Percentiles rank a stretch among this genome's conserved stretches.
Evolutionary conservation across 352 stramenopile genomes (phyloP).

Genomic region (Pythium dissimile): DNA sequence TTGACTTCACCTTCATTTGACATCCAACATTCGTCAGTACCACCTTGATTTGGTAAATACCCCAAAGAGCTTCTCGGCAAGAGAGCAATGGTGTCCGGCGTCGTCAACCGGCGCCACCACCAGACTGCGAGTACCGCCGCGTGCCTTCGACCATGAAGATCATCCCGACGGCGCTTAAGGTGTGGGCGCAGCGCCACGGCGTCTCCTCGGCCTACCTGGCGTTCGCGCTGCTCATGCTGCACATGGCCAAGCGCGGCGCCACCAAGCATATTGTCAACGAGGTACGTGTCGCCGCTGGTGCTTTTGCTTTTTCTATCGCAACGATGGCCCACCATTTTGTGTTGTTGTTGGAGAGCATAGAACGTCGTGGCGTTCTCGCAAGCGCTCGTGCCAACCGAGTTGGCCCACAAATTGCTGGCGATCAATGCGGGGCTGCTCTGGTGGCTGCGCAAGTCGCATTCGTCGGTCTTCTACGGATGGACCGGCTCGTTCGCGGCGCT

Average conservation of each 20-base stretch:
- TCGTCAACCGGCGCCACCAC: neutral
- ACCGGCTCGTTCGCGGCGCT: slow-evolving; percentile 42
- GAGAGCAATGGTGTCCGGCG: neutral
- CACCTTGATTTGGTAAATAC: neutral
- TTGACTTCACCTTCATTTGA: no score
- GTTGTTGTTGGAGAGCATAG: neutral
- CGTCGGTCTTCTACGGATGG: slow-evolving; percentile 41
- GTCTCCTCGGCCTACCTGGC: slow-evolving; percentile 21
- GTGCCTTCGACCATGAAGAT: slow-evolving; percentile 27
- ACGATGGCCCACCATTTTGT: neutral
- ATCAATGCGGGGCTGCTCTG: slow-evolving; percentile 44
- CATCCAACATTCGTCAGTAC: neutral
- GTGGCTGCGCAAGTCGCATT: slow-evolving; percentile 38
- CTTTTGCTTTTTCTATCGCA: neutral
- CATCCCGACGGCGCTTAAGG: slow-evolving; percentile 9
- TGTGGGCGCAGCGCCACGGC: slow-evolving; percentile 20
- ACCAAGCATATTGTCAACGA: slow-evolving; percentile 21
- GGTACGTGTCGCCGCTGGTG: neutral
- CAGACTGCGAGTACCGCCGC: neutral
- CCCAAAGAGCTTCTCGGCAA: neutral
- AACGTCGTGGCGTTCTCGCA: slow-evolving; percentile 48
- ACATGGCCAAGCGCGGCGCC: slow-evolving; percentile 22
- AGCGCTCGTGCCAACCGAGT: slow-evolving; percentile 51
- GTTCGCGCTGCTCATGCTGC: slow-evolving; percentile 25
- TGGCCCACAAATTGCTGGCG: slow-evolving; percentile 53